These are phyloP conservation scores for Strigomonas galati DNA, from an alignment of 208 protist species.

Conservation along the genomic window DNA sequence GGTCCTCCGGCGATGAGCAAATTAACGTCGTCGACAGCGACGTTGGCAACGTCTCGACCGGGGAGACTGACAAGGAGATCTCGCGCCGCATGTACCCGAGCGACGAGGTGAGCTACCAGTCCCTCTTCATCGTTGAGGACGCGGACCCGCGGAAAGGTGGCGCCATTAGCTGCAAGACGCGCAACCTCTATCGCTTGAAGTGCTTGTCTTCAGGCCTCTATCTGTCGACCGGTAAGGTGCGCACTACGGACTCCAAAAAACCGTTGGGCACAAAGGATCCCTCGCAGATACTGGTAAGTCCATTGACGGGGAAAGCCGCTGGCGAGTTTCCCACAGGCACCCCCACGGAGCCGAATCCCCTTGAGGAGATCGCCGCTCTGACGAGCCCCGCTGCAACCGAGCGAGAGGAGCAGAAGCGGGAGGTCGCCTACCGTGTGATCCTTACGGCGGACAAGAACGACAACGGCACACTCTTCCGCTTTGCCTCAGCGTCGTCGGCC, in stretches of 20 bases:
- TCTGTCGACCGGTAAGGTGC: conserved; percentile 27
- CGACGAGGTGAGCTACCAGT: conserved; percentile 45
- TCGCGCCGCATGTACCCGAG: conserved; percentile 13
- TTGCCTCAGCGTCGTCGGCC: conserved; percentile 22
- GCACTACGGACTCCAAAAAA: neutral
- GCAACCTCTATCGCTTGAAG: conserved; percentile 37
- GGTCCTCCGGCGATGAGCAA: conserved; percentile 19
- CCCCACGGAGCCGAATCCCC: neutral
- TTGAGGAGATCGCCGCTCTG: neutral
- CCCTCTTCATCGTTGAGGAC: conserved; percentile 46
- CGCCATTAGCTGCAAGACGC: conserved; percentile 28
- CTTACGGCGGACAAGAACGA: conserved; percentile 26
- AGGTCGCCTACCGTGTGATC: conserved; percentile 17
- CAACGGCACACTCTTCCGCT: conserved; percentile 37
- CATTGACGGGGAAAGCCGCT: neutral
- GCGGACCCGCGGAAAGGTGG: conserved; percentile 40
- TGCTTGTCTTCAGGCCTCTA: conserved; percentile 40
- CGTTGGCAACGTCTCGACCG: conserved; percentile 2
- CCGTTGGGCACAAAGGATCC: neutral
- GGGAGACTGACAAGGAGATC: conserved; percentile 13
- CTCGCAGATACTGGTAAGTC: neutral
- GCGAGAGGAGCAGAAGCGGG: neutral
- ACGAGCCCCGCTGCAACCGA: neutral
- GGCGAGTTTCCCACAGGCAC: neutral
- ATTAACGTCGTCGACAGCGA: conserved; percentile 15